These are phyloP conservation scores for Trametes cingulata DNA, from an alignment of 768 basidiomycete species.

Conservation along the genomic window DNA sequence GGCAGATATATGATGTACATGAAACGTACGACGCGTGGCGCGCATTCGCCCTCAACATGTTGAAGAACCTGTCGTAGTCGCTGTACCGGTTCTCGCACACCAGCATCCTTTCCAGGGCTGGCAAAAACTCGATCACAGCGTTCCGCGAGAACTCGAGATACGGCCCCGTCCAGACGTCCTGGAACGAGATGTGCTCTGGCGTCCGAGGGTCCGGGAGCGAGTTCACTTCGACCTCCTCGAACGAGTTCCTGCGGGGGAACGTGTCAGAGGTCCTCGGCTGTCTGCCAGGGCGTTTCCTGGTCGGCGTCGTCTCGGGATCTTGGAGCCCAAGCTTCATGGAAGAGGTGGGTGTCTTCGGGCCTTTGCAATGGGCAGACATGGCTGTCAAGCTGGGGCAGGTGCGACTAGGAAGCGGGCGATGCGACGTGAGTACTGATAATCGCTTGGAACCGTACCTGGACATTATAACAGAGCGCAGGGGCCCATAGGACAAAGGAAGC, in stretches of 20 bases:
- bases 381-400: too few species aligned
- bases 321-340: neutral
- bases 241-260: constrained; percentile 6
- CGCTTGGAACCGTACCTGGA: too few species aligned
- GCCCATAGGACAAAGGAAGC: too few species aligned
- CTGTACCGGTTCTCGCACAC: neutral
- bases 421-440: too few species aligned
- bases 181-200: neutral
- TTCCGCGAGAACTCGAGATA: neutral
- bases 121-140: neutral
- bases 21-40: constrained; percentile 1
- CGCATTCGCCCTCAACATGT: neutral
- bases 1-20: neutral
- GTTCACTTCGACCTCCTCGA: constrained; percentile 6
- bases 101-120: neutral
- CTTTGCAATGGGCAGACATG: too few species aligned
- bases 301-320: neutral
- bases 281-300: neutral
- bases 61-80: neutral
- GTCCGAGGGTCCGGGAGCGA: constrained; percentile 13
- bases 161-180: neutral
- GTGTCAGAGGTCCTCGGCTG: neutral
- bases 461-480: too few species aligned
- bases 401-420: too few species aligned
- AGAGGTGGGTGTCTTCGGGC: neutral